A percentile compares a stretch with the other conserved stretches of the same genome.
phyloP scores from a whole-genome alignment of 2,329 filamentous ascomycete species.

The Grosmannia clavigera region DNA sequence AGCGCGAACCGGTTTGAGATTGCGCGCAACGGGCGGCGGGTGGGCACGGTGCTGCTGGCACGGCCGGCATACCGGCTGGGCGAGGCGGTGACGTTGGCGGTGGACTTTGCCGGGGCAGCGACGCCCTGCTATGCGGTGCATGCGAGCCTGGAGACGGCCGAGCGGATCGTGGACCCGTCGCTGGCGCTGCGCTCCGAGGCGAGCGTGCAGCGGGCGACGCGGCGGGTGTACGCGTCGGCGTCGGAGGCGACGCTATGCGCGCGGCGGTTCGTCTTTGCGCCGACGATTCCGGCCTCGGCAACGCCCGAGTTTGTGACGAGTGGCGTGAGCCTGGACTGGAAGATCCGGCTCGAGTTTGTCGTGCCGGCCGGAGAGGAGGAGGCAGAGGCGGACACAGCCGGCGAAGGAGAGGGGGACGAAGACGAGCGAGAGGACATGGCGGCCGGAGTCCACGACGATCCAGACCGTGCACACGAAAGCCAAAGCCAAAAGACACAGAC shows the following conservation, averaged over 20 bases:
- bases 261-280: constrained; percentile 64
- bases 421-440: constrained; percentile 1
- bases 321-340: constrained; percentile 79
- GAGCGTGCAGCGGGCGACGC: constrained; percentile 76
- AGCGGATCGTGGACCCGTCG: constrained; percentile 68
- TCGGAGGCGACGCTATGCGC: constrained; percentile 78
- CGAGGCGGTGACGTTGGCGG: constrained; percentile 69
- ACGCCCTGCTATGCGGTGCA: constrained; percentile 80
- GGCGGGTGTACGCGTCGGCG: constrained; percentile 63
- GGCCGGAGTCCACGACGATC: too few species aligned
- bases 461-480: background rate
- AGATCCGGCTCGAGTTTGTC: constrained; percentile 82
- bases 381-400: constrained; percentile 7
- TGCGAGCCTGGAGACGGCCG: constrained; percentile 72
- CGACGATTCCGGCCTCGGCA: constrained; percentile 69
- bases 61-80: constrained; percentile 82
- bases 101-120: constrained; percentile 70
- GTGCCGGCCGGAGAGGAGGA: constrained; percentile 39
- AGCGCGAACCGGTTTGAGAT: constrained; percentile 94
- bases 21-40: constrained; percentile 77
- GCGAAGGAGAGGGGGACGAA: constrained; percentile 22
- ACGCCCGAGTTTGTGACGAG: constrained; percentile 90
- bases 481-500: background rate
- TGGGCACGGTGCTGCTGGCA: constrained; percentile 80
- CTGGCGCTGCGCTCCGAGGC: constrained; percentile 76